Evolutionary conservation across 352 stramenopile species (phyloP), one percentile per base, ranked within the genome.

Genomic region (Phytophthora macrochlamydospora): DNA sequence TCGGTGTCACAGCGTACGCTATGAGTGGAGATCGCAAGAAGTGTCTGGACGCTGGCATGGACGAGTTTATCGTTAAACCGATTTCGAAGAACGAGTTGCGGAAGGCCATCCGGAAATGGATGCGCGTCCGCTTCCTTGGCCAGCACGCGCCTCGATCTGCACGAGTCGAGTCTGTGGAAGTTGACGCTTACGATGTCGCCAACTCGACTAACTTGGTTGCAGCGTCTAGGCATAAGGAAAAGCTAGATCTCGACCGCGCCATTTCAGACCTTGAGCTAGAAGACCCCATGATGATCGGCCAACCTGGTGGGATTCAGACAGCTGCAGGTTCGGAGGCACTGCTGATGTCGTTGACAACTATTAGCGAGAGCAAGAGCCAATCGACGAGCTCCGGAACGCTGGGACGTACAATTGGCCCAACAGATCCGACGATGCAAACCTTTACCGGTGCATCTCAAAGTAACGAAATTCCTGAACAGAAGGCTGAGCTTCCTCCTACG

Each of bases 61-160:
- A 95, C 46, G 87, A 95, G 45, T 92, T 94, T 65, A 91, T 95
- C 33, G 87, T 94, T 35, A 95, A 95, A 60, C 87, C 87, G 0
- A 94, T 95, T 33, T 86, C 79, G 3, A 93, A 95, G 62, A 64
- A 73, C 2, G 74, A 78, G 12, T 54, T 95, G 3, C 73, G 81
- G 6, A 80, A 79, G 7, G 87, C 87, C 9, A 87, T 95, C 62
- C 79, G 81, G 3, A 85, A 93, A 50, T 95, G 87, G 87, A 92
- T 93, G 86, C 69, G 71, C 8, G 81, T 94, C 40, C 81, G 85
- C 6, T 92, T 87, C 69, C 44, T 90, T 28, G 75, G 78, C 8
- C 71, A 87, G 44, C 88, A 91, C 48, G 52, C 62, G 2, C 31
- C 73, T 40, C 56, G 66, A 13, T 51, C 65, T 7, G 59, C 62